Base-by-base conservation (phyloP, 345 rosid species). In the Mercurialis annua region DNA sequence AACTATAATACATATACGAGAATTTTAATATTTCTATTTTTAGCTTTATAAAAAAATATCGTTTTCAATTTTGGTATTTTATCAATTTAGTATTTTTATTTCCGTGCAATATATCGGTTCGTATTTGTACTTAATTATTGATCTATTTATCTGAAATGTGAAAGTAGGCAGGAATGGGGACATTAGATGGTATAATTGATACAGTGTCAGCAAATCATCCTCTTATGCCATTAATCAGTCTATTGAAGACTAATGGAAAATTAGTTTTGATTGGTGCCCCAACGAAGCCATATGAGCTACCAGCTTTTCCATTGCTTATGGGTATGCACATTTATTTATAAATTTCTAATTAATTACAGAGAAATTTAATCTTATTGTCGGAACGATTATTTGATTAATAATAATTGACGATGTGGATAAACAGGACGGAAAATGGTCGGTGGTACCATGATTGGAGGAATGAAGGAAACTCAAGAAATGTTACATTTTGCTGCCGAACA, bases 401-500 rank as follows among this genome's bases (percentile, higher is more conserved):
- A n/a, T n/a, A 50, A 50, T 5, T 1, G 21, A 17, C 10, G 9
- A 17, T 58, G 27, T 36, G 27, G 12, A 51, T 49, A n/a, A 16
- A 60, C 65, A 81, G 86, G 72, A 62, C 80, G 83, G 69, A 86
- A 84, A 72, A 57, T 66, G 44, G 66, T 82, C 1, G 69, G 66
- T 12, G 88, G 91, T 8, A 84, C 80, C 52, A 2, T 36, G 61
- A 78, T 78, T 47, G 92, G 89, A 54, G 92, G 89, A 33, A 71
- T 87, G 78, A 78, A 81, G 36, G 87, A 87, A 67, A 83, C 86
- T 1, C 87, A 85, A 64, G 87, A 84, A 70, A 87, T 87, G 89
- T 26, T 84, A 4, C 80, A 87, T 75, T 74, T 84, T 53, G 86
- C 89, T 36, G 56, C 56, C 30, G 24, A 51, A 51, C 56, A 51